phyloP scores from a whole-genome alignment of 2,329 filamentous ascomycete genomes.

The Pyrenophora seminiperda region DNA sequence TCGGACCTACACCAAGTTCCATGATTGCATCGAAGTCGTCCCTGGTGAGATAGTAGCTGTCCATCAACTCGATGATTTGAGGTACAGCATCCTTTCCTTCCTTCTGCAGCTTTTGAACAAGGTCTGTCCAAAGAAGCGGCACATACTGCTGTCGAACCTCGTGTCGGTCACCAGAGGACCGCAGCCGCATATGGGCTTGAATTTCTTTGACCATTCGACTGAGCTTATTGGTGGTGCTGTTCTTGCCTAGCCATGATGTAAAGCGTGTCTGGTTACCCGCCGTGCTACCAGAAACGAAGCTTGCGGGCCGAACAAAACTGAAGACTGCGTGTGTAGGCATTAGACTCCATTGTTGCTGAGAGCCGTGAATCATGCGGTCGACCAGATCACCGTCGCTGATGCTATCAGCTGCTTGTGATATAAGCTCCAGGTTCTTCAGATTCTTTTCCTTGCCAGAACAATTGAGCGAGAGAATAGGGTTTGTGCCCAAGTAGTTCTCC shows the following conservation, averaged over 20 bases:
- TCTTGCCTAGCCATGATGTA: conserved; percentile 92
- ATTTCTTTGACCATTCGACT: conserved; percentile 87
- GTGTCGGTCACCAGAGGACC: conserved; percentile 85
- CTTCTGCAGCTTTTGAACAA: conserved; percentile 73
- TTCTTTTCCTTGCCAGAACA: conserved; percentile 71
- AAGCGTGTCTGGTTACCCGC: conserved; percentile 70
- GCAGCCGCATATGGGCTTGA: conserved; percentile 94
- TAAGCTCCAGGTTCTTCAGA: conserved; percentile 82
- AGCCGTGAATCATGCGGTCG: conserved; percentile 97
- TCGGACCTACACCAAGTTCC: conserved; percentile 86
- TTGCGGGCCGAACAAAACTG: conserved; percentile 90
- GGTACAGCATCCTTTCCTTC: conserved; percentile 83
- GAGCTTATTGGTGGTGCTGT: conserved; percentile 78
- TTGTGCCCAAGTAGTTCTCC: conserved; percentile 91
- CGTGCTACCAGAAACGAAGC: conserved; percentile 81
- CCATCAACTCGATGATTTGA: conserved; percentile 92
- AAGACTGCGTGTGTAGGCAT: conserved; percentile 98
- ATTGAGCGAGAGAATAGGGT: conserved; percentile 68
- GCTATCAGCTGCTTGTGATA: conserved; percentile 87
- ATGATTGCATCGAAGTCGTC: conserved; percentile 94
- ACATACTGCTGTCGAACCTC: conserved; percentile 95
- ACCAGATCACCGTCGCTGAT: conserved; percentile 97
- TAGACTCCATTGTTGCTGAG: conserved; percentile 96
- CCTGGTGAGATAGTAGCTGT: conserved; percentile 91
- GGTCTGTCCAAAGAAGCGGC: conserved; percentile 81